Evolutionary conservation across 495 filamentous ascomycete genomes (phyloP).

Genomic region (Aspergillus taichungensis): DNA sequence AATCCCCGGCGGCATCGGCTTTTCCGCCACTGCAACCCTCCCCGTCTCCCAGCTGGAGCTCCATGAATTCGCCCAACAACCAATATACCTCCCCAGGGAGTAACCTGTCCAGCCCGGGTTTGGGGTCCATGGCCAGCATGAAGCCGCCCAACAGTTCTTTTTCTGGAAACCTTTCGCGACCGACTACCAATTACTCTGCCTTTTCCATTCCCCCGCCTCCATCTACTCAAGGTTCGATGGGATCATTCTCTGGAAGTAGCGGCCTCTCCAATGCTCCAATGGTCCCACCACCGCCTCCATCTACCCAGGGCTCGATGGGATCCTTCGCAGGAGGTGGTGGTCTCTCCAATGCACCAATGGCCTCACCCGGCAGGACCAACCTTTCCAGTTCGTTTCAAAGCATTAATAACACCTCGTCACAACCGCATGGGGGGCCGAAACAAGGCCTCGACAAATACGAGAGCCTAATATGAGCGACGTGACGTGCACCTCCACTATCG

Average conservation of each 20-base stretch:
- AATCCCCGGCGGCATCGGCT: conserved; percentile 18
- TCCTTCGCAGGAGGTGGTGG: conserved; percentile 7
- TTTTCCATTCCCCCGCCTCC: conserved; percentile 43
- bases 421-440: conserved; percentile 28
- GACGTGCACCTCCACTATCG: not conserved
- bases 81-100: conserved; percentile 12
- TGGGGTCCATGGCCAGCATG: conserved; percentile 22
- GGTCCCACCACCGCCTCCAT: conserved; percentile 30
- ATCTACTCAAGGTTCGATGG: conserved; percentile 2
- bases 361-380: conserved; percentile 12
- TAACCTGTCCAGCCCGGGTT: conserved; percentile 13
- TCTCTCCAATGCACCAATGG: conserved; percentile 8
- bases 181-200: conserved; percentile 28
- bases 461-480: conserved; percentile 54
- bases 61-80: conserved; percentile 2
- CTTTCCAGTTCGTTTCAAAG: conserved; percentile 9
- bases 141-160: conserved; percentile 12
- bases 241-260: conserved; percentile 1
- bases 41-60: conserved; percentile 19
- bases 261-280: conserved; percentile 7
- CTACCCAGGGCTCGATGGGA: conserved; percentile 4
- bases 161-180: conserved; percentile 15
- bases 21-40: conserved; percentile 30
- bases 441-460: conserved; percentile 72
- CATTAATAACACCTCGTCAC: conserved; percentile 9